These are phyloP conservation scores for Kewa caespitosa DNA, from an alignment of 179 eudicot species.

Conservation along the genomic window DNA sequence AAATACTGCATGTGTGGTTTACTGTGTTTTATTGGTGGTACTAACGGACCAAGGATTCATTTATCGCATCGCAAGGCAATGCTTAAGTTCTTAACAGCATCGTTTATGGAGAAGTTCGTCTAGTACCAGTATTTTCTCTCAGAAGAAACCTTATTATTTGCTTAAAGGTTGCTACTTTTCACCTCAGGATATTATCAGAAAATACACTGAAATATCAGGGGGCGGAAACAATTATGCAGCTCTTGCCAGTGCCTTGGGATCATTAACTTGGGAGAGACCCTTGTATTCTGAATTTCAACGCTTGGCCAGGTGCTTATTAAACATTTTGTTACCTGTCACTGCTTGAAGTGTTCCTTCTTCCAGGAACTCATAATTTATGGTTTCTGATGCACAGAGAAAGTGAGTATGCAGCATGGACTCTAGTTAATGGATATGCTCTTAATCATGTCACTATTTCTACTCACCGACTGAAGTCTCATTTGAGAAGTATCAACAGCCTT, in stretches of 20 bases:
- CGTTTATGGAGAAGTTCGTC: no score
- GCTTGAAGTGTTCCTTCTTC: constrained; percentile 7
- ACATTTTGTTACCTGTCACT: background rate
- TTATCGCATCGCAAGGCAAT: background rate
- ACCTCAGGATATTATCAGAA: constrained; percentile 73
- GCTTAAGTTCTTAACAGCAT: no score
- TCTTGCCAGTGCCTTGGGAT: constrained; percentile 82
- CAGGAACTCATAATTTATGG: background rate
- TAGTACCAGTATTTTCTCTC: background rate
- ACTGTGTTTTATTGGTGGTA: background rate
- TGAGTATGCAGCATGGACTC: constrained; percentile 99
- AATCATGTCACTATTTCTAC: constrained; percentile 92
- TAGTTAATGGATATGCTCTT: constrained; percentile 90
- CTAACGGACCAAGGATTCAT: background rate
- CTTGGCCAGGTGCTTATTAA: constrained; percentile 46
- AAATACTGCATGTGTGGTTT: background rate
- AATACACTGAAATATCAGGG: constrained; percentile 65
- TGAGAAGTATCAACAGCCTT: constrained; percentile 57
- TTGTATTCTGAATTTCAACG: constrained; percentile 65
- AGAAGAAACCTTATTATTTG: background rate
- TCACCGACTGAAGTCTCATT: constrained; percentile 66
- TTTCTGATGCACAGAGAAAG: constrained; percentile 64
- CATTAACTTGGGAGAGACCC: constrained; percentile 85
- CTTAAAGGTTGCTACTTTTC: constrained; percentile 19
- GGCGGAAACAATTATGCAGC: constrained; percentile 66